phyloP scores from a whole-genome alignment of 345 rosid genomes.

The Sonneratia caseolaris region DNA sequence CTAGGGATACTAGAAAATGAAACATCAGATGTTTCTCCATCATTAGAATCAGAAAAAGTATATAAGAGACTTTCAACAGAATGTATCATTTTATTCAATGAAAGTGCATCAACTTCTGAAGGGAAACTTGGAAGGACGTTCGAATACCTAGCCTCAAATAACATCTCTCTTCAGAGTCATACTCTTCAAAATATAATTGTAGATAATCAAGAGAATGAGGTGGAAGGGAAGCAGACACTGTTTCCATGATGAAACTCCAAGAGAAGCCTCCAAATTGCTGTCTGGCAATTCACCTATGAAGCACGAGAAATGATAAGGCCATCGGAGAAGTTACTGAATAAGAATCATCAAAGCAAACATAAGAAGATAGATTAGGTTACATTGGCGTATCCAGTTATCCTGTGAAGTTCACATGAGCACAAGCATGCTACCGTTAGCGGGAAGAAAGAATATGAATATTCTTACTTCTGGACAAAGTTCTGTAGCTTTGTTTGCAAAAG shows the following conservation, averaged over 20 bases:
- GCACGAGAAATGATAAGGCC: neutral
- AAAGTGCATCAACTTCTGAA: neutral
- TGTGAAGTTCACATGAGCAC: neutral
- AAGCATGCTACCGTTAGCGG: neutral
- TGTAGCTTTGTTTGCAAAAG: neutral
- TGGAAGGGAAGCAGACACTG: slow-evolving; percentile 5
- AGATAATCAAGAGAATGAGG: neutral
- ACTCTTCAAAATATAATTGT: neutral
- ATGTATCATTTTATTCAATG: neutral
- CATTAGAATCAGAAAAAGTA: neutral
- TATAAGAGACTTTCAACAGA: neutral
- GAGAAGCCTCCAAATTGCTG: neutral
- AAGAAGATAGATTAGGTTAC: too few relatives aligned
- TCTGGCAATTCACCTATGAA: slow-evolving; percentile 9
- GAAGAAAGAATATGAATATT: neutral
- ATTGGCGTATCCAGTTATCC: neutral
- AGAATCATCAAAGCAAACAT: neutral
- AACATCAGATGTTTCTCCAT: neutral
- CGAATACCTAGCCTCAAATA: neutral
- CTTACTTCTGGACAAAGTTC: neutral
- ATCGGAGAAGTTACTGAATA: neutral
- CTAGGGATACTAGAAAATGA: neutral
- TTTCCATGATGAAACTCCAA: slow-evolving; percentile 2
- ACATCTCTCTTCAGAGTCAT: neutral
- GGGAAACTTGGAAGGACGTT: neutral